Evolutionary conservation across 2,329 filamentous ascomycete species (phyloP), one percentile per base, ranked within the genome.

Genomic region (Pyrenophora teres): DNA sequence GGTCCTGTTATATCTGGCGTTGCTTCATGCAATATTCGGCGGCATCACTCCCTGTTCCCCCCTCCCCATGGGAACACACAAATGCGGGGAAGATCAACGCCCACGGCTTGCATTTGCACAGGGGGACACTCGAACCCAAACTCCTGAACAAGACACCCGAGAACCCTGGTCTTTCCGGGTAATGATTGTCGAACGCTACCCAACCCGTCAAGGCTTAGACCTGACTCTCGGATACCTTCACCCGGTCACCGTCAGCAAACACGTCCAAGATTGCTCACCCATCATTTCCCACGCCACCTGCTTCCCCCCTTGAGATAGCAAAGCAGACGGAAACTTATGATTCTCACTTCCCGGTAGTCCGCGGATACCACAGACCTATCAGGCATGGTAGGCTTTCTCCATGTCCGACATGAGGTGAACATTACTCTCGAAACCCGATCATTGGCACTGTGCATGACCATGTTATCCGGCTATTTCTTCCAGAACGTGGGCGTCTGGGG

Each of bases 181-280:
- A 57, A 49, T 40, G 40, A 50, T 43, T 53, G 18, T 53, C 53
- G 49, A 56, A 32, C 13, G 33, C 32, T 46, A 41, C 21, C 25
- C 19, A 40, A 25, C n/a, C 5, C 51, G 50, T 53, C 38, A 59
- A 59, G 52, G 56, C 46, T 54, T 59, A 57, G 51, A 59, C 27
- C n/a, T 39, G 45, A 18, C 25, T 45, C 31, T 43, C 50, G 56
- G 54, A 21, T 52, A 59, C 43, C 50, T 35, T 55, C 42, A 50
- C 37, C 54, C 54, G 54, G 40, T 13, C 40, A 23, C 25, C 15
- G 27, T 23, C 31, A 25, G 18, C 23, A 30, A 25, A 25, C 15
- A 18, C 21, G n/a, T 45, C 33, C 6, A 19, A 33, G 8, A 30
- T 18, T 10, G 15, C 16, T 23, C 30, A 46, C 47, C 51, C 38